Evolutionary conservation across 139 green algal genomes (phyloP).

Genomic region (Micractinium conductrix): DNA sequence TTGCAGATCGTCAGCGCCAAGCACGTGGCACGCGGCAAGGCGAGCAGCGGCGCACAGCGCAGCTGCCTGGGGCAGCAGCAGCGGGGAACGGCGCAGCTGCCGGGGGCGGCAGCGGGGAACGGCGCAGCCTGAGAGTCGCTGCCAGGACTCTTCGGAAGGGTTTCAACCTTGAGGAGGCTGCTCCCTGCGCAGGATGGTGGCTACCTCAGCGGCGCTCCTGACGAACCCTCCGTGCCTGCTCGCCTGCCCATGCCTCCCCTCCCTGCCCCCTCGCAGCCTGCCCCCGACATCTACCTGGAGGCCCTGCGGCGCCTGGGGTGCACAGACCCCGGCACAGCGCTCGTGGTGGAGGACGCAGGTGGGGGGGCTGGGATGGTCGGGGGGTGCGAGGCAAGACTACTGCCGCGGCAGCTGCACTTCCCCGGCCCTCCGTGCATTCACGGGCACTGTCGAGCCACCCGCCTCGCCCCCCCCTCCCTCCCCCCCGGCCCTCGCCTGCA

Average conservation of each 20-base stretch:
- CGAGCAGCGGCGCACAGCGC: no score
- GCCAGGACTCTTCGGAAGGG: no score
- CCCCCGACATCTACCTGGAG: constrained; percentile 83
- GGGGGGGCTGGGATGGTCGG: not conserved
- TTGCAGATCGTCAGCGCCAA: constrained; percentile 42
- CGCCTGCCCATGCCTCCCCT: no score
- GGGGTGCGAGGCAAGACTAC: not conserved
- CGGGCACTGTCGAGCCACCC: not conserved
- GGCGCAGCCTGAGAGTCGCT: no score
- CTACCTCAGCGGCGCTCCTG: no score
- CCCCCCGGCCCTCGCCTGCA: constrained; percentile 60
- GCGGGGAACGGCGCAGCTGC: no score
- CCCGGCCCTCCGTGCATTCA: not conserved
- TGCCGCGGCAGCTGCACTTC: not conserved
- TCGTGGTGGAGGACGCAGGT: constrained; percentile 32
- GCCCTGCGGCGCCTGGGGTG: constrained; percentile 65
- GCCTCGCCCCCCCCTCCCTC: not conserved
- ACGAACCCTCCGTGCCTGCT: no score
- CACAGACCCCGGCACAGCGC: constrained; percentile 32
- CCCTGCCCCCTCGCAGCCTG: no score
- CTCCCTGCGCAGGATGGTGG: no score
- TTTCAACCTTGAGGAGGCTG: no score
- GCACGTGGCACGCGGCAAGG: constrained; percentile 63
- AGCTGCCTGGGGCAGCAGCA: no score
- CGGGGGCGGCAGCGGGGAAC: no score